Percentiles rank a stretch among this genome's conserved stretches.
phyloP scores from a whole-genome alignment of 176 grass and related monocot genomes.

The Triticum urartu region DNA sequence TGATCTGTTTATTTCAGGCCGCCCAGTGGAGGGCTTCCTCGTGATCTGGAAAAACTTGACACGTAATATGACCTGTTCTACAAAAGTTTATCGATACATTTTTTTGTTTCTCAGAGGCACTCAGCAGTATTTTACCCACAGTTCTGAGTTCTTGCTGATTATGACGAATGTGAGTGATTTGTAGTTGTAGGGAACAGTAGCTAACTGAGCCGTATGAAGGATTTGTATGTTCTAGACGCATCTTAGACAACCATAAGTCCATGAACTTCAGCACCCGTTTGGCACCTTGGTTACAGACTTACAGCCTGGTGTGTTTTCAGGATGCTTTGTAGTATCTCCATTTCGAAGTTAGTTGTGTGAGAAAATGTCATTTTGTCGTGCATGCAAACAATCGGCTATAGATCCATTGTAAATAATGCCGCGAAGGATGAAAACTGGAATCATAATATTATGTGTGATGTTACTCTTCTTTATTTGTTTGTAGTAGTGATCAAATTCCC shows the following conservation, averaged over 20 bases:
- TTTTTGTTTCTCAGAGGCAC: background rate
- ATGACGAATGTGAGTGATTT: background rate
- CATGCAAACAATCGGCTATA: background rate
- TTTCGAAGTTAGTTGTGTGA: constrained; percentile 17
- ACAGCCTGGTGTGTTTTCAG: background rate
- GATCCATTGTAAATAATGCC: constrained; percentile 36
- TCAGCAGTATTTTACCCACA: background rate
- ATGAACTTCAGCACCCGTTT: constrained; percentile 7
- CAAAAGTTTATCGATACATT: background rate
- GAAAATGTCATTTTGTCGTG: background rate
- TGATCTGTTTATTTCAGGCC: constrained; percentile 67
- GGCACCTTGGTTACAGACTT: background rate
- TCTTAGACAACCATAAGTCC: background rate
- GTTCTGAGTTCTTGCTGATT: constrained; percentile 24
- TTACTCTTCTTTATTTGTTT: background rate
- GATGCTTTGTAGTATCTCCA: background rate
- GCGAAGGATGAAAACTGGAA: background rate
- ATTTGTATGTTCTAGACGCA: background rate
- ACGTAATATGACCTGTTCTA: constrained; percentile 15
- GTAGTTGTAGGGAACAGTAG: constrained; percentile 3
- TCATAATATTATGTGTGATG: background rate
- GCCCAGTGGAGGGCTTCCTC: constrained; percentile 69
- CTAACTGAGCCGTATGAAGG: background rate
- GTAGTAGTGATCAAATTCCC: background rate
- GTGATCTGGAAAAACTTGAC: constrained; percentile 61